Evolutionary conservation across 2,329 filamentous ascomycete genomes (phyloP), one percentile per base, ranked within the genome.

Genomic region (Claviceps sorghi): DNA sequence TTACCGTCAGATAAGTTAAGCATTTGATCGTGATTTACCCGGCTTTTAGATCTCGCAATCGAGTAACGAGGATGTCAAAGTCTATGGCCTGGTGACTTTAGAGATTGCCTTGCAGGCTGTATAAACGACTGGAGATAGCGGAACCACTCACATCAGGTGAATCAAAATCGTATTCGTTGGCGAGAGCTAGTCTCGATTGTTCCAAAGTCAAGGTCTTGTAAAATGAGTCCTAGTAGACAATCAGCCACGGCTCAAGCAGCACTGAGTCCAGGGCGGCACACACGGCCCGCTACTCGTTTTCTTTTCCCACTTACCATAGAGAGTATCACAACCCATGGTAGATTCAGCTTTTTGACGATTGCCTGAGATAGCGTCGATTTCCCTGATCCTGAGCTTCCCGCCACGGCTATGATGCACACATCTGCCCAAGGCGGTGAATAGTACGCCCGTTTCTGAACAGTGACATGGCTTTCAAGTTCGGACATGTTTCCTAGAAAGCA

Each of bases 251-350:
- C 34, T 48, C 43, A 21, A 30, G 21, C 7, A 19, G n/a, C n/a
- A n/a, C n/a, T n/a, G n/a, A n/a, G 10, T 30, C 32, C 38, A 13
- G 8, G 17, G n/a, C 9, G 7, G 15, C 29, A 29, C 7, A 32
- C 1, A 38, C 5, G 3, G 22, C 4, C 13, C 41, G 21, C 9
- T 10, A 29, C 15, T 40, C 13, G 30, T 3, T 9, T 2, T 21
- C 4, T 43, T 8, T 55, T 48, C 48, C 48, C 55, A 64, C 72
- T 64, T 76, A 91, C 88, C 84, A 98, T 97, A 43, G 90, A 95
- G 61, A 98, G 70, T 68, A 98, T 96, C 49, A 96, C 90, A 56
- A 98, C 93, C 91, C 93, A 98, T 53, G 93, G 93, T 57, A 98
- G 72, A 69, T 93, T 95, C 61, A 98, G 73, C 62, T 86, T 84